Base-by-base conservation (phyloP, 2,329 filamentous ascomycete genomes). In the Aspergillus candidus region DNA sequence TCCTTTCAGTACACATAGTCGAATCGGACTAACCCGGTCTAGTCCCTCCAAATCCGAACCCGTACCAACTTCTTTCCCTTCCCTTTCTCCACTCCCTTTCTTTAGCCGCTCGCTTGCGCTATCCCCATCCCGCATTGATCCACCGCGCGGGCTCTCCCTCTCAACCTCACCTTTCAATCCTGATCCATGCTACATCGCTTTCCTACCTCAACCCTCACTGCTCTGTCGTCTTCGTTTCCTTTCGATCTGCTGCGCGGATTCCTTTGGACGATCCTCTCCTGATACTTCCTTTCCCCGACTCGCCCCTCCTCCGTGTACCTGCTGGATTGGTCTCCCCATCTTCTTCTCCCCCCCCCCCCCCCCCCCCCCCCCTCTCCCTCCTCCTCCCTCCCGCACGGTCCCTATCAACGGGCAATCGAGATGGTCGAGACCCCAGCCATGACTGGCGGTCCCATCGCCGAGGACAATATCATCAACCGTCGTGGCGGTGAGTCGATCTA, bases 391-490 rank as follows among this genome's bases (percentile, higher is more conserved):
- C 40, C 35, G 30, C 33, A 46, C 46, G 44, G 49, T 51, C 47
- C 41, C 41, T 44, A 41, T 53, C 44, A 53, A 52, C 54, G 49
- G 46, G 46, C 52, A 46, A 47, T 49, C 49, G 54, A 57, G 37
- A 69, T 70, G 66, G 64, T 67, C 46, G 55, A 63, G 41, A 47
- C 63, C 50, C 50, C 56, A 48, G 54, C 55, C 39, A 57, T 60
- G 49, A 60, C 55, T 43, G 62, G 64, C 49, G 62, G 57, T 47
- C 66, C 68, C 43, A 56, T 88, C 58, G 86, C 89, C 48, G 88
- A 86, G 47, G 79, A 86, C 66, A 96, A 95, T 68, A 94, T 98
- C 66, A 95, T 98, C 75, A 98, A 98, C 71, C 87, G 91, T 68
- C 86, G 88, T 65, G 93, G 90, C 64, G 90, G 95, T 65, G 90